Conservation (phyloP, 2,329 filamentous ascomycete genomes). For the Diaporthe aspalathi region DNA sequence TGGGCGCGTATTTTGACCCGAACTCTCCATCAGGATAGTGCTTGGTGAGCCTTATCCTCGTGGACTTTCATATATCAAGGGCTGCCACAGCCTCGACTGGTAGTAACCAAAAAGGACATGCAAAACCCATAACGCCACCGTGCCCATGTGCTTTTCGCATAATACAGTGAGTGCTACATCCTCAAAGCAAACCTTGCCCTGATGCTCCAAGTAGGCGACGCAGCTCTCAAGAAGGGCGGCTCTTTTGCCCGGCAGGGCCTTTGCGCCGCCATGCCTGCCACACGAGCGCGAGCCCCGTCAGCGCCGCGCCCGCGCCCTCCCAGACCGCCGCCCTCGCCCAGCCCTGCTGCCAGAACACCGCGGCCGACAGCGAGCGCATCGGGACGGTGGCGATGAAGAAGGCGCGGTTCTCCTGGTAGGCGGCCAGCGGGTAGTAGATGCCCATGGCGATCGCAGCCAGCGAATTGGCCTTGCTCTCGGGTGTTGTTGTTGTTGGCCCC, state of each 20-base stretch:
- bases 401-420: conserved; percentile 47
- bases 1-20: not conserved
- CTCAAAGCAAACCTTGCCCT: not conserved
- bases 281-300: conserved; percentile 38
- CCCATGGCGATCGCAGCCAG: conserved; percentile 49
- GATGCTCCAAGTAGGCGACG: not conserved
- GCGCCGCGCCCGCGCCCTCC: conserved; percentile 46
- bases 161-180: not conserved
- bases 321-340: conserved; percentile 45
- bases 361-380: conserved; percentile 46
- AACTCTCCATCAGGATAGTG: not conserved
- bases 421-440: conserved; percentile 48
- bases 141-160: not conserved
- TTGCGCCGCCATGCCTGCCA: conserved; percentile 20
- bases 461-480: conserved; percentile 25
- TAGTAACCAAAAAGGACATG: not conserved
- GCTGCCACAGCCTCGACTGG: not conserved
- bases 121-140: conserved; percentile 2
- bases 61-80: not conserved
- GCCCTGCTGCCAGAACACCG: conserved; percentile 46
- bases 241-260: conserved; percentile 7
- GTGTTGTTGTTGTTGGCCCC: not conserved
- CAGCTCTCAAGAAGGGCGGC: conserved; percentile 3
- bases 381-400: conserved; percentile 48
- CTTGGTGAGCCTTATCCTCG: not conserved